Evolutionary conservation across 1,139 yeast species (phyloP).

Genomic region (Sugiyamaella novakii): DNA sequence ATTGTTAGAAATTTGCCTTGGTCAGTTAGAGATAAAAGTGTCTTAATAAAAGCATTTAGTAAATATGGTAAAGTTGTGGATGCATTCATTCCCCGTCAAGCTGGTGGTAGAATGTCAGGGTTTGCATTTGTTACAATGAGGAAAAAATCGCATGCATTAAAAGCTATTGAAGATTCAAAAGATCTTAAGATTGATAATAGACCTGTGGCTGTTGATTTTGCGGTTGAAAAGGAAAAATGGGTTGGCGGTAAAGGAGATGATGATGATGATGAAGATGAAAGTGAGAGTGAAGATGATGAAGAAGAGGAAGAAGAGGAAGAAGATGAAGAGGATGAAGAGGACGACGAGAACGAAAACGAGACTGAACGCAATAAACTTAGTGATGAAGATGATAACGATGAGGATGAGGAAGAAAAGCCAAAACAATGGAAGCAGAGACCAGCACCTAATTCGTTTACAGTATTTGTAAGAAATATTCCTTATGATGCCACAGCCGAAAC

Average conservation of each 20-base stretch:
- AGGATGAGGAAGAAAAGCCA: slow-evolving; percentile 42
- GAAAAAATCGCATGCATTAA: slow-evolving; percentile 73
- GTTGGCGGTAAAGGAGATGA: slow-evolving; percentile 47
- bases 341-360: slow-evolving; percentile 33
- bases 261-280: slow-evolving; percentile 44
- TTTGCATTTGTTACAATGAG: slow-evolving; percentile 95
- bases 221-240: slow-evolving; percentile 88
- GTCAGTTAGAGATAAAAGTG: slow-evolving; percentile 82
- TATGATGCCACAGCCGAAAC: slow-evolving; percentile 88
- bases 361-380: slow-evolving; percentile 39
- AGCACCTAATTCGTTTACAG: slow-evolving; percentile 38
- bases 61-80: slow-evolving; percentile 87
- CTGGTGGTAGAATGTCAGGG: slow-evolving; percentile 89
- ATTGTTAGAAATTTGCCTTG: slow-evolving; percentile 93
- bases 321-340: slow-evolving; percentile 32
- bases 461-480: slow-evolving; percentile 91
- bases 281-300: slow-evolving; percentile 38
- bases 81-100: slow-evolving; percentile 84
- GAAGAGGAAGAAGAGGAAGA: slow-evolving; percentile 38
- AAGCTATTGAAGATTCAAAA: slow-evolving; percentile 70
- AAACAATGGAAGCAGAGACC: slow-evolving; percentile 41
- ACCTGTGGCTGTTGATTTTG: slow-evolving; percentile 92
- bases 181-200: slow-evolving; percentile 87
- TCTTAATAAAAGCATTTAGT: slow-evolving; percentile 66
- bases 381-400: slow-evolving; percentile 42